Percentiles rank a stretch among this genome's conserved stretches.
Conservation (phyloP, 306 rosid species). For the Glycine soja region DNA sequence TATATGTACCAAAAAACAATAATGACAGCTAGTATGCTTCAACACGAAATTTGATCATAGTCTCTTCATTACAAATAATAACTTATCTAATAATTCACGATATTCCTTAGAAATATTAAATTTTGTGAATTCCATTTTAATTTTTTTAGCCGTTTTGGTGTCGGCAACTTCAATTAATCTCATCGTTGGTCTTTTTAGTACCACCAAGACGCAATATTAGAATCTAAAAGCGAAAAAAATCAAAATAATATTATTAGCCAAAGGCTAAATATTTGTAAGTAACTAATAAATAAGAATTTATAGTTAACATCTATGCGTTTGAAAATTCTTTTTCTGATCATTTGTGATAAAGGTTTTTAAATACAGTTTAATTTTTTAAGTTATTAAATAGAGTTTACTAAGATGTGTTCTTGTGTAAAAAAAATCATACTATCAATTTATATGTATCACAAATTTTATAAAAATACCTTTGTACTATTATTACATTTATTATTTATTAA, state of each 20-base stretch:
- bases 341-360: neutral
- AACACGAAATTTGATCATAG: conserved; percentile 20
- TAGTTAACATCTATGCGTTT: too few species aligned
- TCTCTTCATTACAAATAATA: conserved; percentile 23
- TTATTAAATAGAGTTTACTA: too few species aligned
- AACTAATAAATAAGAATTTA: too few species aligned
- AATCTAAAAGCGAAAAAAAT: neutral
- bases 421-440: too few species aligned
- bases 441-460: too few species aligned
- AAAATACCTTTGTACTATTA: too few species aligned
- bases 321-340: too few species aligned
- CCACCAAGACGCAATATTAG: conserved; percentile 31
- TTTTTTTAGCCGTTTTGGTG: conserved; percentile 8
- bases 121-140: neutral
- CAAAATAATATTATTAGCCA: neutral
- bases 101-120: neutral
- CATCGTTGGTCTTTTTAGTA: conserved; percentile 10
- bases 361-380: neutral
- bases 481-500: too few species aligned
- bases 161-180: conserved; percentile 30
- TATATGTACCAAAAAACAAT: too few species aligned
- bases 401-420: too few species aligned
- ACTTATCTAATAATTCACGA: conserved; percentile 6
- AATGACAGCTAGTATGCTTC: neutral
- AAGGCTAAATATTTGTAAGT: neutral